Percentiles rank a stretch among this genome's conserved stretches.
Conservation (phyloP, 2,329 filamentous ascomycete genomes). For the Scedosporium dehoogii region DNA sequence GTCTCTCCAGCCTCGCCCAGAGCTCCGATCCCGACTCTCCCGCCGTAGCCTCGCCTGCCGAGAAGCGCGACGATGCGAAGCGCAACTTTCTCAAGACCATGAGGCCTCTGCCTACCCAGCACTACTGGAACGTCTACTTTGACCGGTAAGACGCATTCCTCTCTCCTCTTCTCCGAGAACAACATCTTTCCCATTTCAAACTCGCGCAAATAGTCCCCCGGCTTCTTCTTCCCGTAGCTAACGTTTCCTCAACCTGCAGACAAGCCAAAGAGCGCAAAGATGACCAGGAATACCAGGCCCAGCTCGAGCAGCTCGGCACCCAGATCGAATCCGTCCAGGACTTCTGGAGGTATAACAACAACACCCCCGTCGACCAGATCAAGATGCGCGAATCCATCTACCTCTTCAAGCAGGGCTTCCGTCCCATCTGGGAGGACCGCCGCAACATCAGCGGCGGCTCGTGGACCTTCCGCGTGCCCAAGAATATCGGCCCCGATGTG, state of each 20-base stretch:
- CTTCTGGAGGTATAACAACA: slow-evolving; percentile 77
- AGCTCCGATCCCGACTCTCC: slow-evolving; percentile 48
- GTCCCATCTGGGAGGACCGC: slow-evolving; percentile 74
- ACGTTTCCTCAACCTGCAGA: slow-evolving; percentile 16
- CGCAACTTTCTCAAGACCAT: slow-evolving; percentile 70
- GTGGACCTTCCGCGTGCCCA: slow-evolving; percentile 87
- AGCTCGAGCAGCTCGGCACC: slow-evolving; percentile 51
- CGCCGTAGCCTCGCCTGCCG: slow-evolving; percentile 57
- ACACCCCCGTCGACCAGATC: slow-evolving; percentile 66
- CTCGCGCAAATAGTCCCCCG: background rate
- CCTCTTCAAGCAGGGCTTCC: slow-evolving; percentile 69
- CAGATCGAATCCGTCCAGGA: slow-evolving; percentile 75
- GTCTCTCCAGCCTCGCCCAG: slow-evolving; percentile 52
- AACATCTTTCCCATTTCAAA: background rate
- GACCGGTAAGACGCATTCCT: slow-evolving; percentile 35
- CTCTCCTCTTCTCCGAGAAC: background rate
- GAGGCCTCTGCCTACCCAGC: slow-evolving; percentile 65
- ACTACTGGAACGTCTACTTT: slow-evolving; percentile 69
- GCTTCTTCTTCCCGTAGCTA: slow-evolving; percentile 2
- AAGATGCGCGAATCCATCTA: slow-evolving; percentile 70
- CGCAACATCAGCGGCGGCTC: slow-evolving; percentile 78
- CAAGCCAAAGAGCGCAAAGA: slow-evolving; percentile 34
- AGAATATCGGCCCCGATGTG: slow-evolving; percentile 60
- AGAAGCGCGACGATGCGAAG: slow-evolving; percentile 69
- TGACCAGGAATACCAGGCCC: slow-evolving; percentile 37